Evolutionary conservation across 805 yeast genomes (phyloP), one percentile per base, ranked within the genome.

Genomic region (Pichia gijzeniarum): DNA sequence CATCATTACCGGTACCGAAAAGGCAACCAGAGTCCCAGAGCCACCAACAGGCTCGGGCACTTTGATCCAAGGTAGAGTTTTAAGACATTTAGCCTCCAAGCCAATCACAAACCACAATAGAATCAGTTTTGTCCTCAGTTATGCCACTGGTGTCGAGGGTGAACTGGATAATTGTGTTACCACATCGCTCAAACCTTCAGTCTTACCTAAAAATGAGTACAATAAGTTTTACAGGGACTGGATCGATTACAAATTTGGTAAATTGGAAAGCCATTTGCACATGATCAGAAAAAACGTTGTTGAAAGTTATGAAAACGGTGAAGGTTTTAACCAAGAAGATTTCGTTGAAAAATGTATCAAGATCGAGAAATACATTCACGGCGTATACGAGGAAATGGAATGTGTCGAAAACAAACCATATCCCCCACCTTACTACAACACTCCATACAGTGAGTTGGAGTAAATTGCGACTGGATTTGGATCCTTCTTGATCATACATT

Each of bases 41-140:
- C 77, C 77, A 30, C 64, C 64, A 38, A 54, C 59, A 44, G 78
- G 77, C 5, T 65, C 67, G 53, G 75, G 72, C n/a, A 64, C 72
- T 18, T 58, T 73, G n/a, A 59, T 73, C 38, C 77, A 73, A 55
- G 77, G 76, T 8, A 62, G 74, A 44, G 61, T 71, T 30, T 55
- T 73, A 21, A 68, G 63, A 50, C 77, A 73, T 49, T 61, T 73
- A 47, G 78, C 77, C 8, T 67, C 74, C 18, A 68, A 68, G 44
- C 76, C 77, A 16, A 53, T 55, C 34, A 52, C 63, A 17, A 62
- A 63, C 40, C 60, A 61, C 35, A 64, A 64, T 50, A 56, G 68
- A 53, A 63, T 64, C 38, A 55, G 64, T 12, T 48, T 56, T 35
- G 67, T 62, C 5, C 56, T 56, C 8, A 63, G 64, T 13, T 62